Conservation (phyloP, 495 filamentous ascomycete genomes). For the Lentithecium fluviatile region DNA sequence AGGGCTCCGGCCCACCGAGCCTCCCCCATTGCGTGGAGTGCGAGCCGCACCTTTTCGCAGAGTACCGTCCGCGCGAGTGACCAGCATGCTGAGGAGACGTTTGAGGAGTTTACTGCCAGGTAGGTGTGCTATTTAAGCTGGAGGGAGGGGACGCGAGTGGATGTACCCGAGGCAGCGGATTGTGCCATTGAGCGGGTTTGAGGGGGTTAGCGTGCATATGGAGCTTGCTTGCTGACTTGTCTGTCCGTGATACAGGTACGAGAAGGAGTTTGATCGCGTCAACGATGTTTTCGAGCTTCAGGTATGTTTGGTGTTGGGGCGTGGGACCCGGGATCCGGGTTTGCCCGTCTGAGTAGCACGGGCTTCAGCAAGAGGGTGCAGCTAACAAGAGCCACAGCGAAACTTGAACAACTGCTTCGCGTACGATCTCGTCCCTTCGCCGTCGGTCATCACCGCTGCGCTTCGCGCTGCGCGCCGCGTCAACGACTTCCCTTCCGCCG, state of each 20-base stretch:
- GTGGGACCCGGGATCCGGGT: background rate
- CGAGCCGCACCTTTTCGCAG: constrained; percentile 34
- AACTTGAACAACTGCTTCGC: constrained; percentile 99
- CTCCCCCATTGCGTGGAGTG: constrained; percentile 19
- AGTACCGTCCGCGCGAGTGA: constrained; percentile 31
- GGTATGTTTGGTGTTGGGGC: constrained; percentile 58
- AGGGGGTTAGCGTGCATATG: constrained; percentile 27
- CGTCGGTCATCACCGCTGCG: constrained; percentile 87
- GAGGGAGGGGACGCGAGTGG: background rate
- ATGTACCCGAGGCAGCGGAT: constrained; percentile 1
- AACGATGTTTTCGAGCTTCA: constrained; percentile 99
- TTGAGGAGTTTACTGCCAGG: constrained; percentile 98
- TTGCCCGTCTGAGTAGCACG: background rate
- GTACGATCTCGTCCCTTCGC: constrained; percentile 97
- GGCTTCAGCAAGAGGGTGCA: background rate
- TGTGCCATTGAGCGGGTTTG: constrained; percentile 17
- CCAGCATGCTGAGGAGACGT: constrained; percentile 73
- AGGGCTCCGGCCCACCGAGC: constrained; percentile 25
- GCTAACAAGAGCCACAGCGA: constrained; percentile 58
- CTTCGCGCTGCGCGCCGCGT: constrained; percentile 89
- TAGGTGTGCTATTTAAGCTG: constrained; percentile 51
- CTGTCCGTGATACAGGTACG: constrained; percentile 65
- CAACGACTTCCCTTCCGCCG: constrained; percentile 97
- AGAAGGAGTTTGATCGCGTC: constrained; percentile 97
- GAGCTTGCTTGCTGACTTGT: constrained; percentile 11